Conservation (phyloP, 2,329 filamentous ascomycete species). For the Diaporthe sp. region DNA sequence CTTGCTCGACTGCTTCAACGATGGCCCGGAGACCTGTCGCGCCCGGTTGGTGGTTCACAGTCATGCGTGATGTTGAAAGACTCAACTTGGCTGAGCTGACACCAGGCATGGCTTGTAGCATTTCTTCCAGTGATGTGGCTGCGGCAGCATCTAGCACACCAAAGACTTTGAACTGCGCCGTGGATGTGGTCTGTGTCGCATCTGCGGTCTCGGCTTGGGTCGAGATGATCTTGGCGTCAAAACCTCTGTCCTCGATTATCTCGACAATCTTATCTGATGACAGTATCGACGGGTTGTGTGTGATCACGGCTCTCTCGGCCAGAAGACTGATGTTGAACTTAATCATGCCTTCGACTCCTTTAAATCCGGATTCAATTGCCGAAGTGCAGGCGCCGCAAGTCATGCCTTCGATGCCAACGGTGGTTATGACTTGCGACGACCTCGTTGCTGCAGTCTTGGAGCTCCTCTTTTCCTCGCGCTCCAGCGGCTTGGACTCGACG, state of each 20-base stretch:
- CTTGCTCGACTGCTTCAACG: constrained; percentile 85
- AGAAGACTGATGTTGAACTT: constrained; percentile 96
- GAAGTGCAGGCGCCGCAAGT: constrained; percentile 97
- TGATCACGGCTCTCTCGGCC: constrained; percentile 90
- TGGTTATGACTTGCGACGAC: constrained; percentile 76
- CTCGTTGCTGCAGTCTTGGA: constrained; percentile 48
- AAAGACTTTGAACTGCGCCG: constrained; percentile 86
- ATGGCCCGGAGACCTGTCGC: constrained; percentile 84
- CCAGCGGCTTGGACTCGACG: constrained; percentile 75
- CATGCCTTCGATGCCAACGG: constrained; percentile 94
- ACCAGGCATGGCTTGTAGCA: constrained; percentile 75
- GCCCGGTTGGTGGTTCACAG: constrained; percentile 78
- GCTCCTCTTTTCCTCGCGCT: constrained; percentile 52
- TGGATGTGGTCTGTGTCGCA: constrained; percentile 68
- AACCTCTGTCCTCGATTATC: constrained; percentile 90
- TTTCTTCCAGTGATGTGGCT: constrained; percentile 79
- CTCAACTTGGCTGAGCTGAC: constrained; percentile 81
- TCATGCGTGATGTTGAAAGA: constrained; percentile 80
- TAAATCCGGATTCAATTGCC: constrained; percentile 87
- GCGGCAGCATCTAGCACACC: constrained; percentile 80
- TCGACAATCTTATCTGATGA: constrained; percentile 81
- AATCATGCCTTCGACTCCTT: constrained; percentile 79
- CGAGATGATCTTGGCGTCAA: constrained; percentile 86
- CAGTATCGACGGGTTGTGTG: constrained; percentile 82
- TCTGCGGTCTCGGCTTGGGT: constrained; percentile 74